Conservation (phyloP, 2,329 filamentous ascomycete genomes). For the Knufia fluminis region DNA sequence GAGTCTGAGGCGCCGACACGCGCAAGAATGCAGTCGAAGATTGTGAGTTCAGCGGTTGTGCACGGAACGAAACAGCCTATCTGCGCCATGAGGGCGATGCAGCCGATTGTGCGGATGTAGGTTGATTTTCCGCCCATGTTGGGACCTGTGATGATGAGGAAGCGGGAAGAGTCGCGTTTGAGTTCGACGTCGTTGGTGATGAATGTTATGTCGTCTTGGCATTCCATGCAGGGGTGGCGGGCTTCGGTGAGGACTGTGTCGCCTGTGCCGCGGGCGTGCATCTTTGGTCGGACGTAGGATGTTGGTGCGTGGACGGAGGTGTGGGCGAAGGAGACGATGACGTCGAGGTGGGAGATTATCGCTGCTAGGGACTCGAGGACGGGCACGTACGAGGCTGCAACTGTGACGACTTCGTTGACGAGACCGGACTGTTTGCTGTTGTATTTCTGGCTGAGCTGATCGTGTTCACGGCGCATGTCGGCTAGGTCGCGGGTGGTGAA, state of each 20-base stretch:
- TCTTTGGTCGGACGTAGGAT: conserved; percentile 81
- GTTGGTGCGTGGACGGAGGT: conserved; percentile 86
- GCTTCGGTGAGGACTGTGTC: conserved; percentile 87
- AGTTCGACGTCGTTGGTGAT: conserved; percentile 95
- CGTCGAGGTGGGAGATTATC: conserved; percentile 85
- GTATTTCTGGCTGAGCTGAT: conserved; percentile 89
- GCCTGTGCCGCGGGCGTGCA: conserved; percentile 79
- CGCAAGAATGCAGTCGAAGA: conserved; percentile 94
- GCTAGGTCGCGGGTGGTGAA: conserved; percentile 84
- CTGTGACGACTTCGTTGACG: conserved; percentile 83
- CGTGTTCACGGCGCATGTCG: conserved; percentile 75
- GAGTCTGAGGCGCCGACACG: conserved; percentile 93
- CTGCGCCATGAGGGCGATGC: conserved; percentile 95
- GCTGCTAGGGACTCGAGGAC: conserved; percentile 82
- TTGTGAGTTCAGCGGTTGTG: conserved; percentile 77
- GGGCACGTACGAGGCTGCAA: conserved; percentile 89
- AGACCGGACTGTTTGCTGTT: conserved; percentile 87
- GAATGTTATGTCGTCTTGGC: conserved; percentile 97
- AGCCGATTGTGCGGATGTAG: conserved; percentile 94
- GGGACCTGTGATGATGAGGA: conserved; percentile 92
- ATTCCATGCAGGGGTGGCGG: conserved; percentile 93
- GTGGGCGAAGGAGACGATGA: conserved; percentile 89
- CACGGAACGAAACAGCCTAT: conserved; percentile 95
- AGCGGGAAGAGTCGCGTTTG: conserved; percentile 67
- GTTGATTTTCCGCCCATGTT: conserved; percentile 99